Evolutionary conservation across 2,329 filamentous ascomycete species (phyloP).

Genomic region (Diaporthe amygdali): DNA sequence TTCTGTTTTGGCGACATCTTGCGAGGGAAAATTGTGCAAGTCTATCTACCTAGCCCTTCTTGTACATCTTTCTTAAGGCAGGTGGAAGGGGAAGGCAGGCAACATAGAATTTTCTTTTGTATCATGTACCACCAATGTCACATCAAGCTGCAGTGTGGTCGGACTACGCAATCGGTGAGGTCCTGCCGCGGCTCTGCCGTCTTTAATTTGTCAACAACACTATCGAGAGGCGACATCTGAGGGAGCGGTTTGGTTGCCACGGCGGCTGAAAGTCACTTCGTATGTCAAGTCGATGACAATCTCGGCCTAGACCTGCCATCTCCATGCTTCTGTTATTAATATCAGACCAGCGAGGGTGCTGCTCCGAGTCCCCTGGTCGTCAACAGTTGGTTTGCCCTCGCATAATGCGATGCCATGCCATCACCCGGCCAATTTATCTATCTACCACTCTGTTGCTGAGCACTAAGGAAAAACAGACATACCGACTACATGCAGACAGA

Average conservation of each 20-base stretch:
- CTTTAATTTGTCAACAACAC: not conserved
- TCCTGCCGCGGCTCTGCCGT: not conserved
- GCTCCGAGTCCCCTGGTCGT: not conserved
- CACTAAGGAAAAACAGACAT: not conserved
- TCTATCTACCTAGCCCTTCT: slow-evolving; percentile 2
- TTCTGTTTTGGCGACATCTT: not conserved
- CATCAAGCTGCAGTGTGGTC: not conserved
- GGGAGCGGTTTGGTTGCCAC: not conserved
- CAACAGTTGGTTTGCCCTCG: not conserved
- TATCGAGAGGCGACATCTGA: not conserved
- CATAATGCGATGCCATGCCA: not conserved
- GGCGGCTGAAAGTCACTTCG: not conserved
- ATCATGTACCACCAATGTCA: slow-evolving; percentile 21
- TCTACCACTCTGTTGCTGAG: not conserved
- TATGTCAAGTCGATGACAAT: not conserved
- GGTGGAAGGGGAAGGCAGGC: not conserved
- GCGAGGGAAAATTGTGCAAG: not conserved
- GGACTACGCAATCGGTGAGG: not conserved
- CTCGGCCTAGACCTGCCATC: not conserved
- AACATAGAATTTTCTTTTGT: slow-evolving; percentile 9
- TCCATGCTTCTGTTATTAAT: not conserved
- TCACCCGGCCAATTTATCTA: not conserved
- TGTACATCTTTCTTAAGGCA: slow-evolving; percentile 5
- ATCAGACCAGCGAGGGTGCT: not conserved
- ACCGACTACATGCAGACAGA: not conserved